Evolutionary conservation across 2,329 filamentous ascomycete genomes (phyloP).

Genomic region (Trichoderma simmonsii): DNA sequence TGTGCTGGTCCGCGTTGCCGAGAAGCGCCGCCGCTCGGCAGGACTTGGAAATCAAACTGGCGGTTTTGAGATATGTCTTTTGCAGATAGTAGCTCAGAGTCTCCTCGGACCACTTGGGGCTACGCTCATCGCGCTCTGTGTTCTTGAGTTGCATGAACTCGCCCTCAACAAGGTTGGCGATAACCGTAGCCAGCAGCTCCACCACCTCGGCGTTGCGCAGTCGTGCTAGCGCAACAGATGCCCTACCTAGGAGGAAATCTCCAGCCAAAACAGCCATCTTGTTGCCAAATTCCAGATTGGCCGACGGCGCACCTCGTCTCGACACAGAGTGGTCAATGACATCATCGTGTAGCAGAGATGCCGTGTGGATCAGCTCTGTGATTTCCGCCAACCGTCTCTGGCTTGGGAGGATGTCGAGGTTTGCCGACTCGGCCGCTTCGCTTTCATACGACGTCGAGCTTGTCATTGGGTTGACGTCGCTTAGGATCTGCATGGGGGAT

Average conservation of each 20-base stretch:
- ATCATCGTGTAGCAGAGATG: conserved; percentile 94
- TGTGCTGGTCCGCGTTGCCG: conserved; percentile 69
- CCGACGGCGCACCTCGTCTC: conserved; percentile 78
- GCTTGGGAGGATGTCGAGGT: conserved; percentile 78
- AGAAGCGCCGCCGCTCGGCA: conserved; percentile 87
- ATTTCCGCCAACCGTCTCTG: conserved; percentile 93
- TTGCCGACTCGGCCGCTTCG: conserved; percentile 37
- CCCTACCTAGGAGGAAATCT: conserved; percentile 91
- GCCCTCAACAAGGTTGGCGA: conserved; percentile 95
- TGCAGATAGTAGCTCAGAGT: conserved; percentile 91
- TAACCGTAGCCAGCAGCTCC: conserved; percentile 91
- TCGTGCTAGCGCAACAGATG: conserved; percentile 88
- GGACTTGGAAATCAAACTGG: conserved; percentile 92
- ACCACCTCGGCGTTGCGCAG: conserved; percentile 91
- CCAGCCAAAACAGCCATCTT: conserved; percentile 98
- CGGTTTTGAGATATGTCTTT: conserved; percentile 97
- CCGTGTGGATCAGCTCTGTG: conserved; percentile 94
- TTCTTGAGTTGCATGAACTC: conserved; percentile 99
- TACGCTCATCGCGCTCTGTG: conserved; percentile 80
- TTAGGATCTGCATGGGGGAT: conserved; percentile 58
- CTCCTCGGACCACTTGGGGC: conserved; percentile 82
- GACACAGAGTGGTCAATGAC: conserved; percentile 92
- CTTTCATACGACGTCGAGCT: conserved; percentile 40
- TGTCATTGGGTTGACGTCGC: conserved; percentile 75
- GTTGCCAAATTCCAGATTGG: conserved; percentile 95